Base-by-base conservation (phyloP, 2,329 filamentous ascomycete genomes). In the Delphinella strobiligena region DNA sequence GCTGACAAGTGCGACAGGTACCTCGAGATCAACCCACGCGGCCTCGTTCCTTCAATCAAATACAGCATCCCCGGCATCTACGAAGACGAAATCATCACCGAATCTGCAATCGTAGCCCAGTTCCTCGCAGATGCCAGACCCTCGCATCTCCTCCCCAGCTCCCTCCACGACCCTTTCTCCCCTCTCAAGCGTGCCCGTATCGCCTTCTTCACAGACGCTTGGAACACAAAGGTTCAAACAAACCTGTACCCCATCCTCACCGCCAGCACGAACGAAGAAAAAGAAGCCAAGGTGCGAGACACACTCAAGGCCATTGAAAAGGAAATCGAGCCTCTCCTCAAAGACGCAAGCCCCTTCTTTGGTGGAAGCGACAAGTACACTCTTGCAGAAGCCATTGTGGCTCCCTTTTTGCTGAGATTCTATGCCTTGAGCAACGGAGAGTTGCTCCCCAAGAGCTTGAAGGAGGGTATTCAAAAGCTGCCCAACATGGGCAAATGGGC, bases 21-120 rank as follows among this genome's bases (percentile, higher is more conserved):
- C 55, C 71, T 91, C 7, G 66, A 78, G 37, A 63, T 91, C 55
- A 88, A 89, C 63, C 82, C 83, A 2, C 48, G 82, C 41, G 85
- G 85, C 11, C 73, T 87, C 3, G 82, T 91, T 4, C 84, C 85
- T 1, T 64, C 76, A 0, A 62, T 91, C 41, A 70, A 72, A 17
- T 80, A 81, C 64, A 69, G 75, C 46, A 47, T 54, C 8, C 69
- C 67, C 45, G 57, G 53, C 19, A 17, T 52, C 9, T 36, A 56
- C n/a, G 55, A 62, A 29, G 60, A 63, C 29, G 69, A 81, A 46
- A 79, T 83, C 54, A 67, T 91, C 52, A 76, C 73, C 38, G 84
- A 91, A 58, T 85, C 80, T 2, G 76, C 65, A 46, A 73, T 89
- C 45, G 75, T 89, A n/a, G 60, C 77, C 1, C 74, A 80, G 48